Evolutionary conservation across 306 rosid species (phyloP), one percentile per base, ranked within the genome.

Genomic region (Pyrus bretschneideri): DNA sequence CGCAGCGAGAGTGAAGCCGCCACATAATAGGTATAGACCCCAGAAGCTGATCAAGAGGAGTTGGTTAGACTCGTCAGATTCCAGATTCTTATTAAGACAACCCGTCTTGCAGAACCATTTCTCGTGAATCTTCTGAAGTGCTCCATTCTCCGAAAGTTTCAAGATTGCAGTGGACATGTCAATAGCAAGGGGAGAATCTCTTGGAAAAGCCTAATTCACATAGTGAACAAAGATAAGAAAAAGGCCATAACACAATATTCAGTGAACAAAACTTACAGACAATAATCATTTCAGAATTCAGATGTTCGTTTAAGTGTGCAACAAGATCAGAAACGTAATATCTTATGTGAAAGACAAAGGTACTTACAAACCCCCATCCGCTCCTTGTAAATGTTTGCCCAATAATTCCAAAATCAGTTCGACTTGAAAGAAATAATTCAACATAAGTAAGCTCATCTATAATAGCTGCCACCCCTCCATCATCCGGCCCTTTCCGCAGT

Each of bases 321-420:
- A 49, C 55, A 0, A 49, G 8, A 49, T 17, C 55, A 33, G 70
- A 17, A 33, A 55, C 59, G 38, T 33, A 57, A 57, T 33, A 72
- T 35, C 22, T 21, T 22, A 58, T 57, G 65, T 35, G 23, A 71
- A 55, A 35, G 17, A 61, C 42, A 75, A 72, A 64, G 81, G 74
- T 72, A 91, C 98, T 95, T 89, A 95, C 98, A 84, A 95, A 95
- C 80, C 98, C 98, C 98, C 98, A 95, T 75, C 96, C 88, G 76
- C 93, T 80, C 90, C 77, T 86, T 81, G 98, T 81, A 78, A 95
- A 95, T 42, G 96, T 76, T 82, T 85, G 97, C 58, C 98, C 98
- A 18, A 95, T 81, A 21, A 92, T 90, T 77, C 96, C 96, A 25
- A 89, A 95, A 67, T 87, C 97, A 18, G 90, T 84, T 77, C 60